Conservation (phyloP, 129 eudicot genomes). For the Saussurea involucrata region DNA sequence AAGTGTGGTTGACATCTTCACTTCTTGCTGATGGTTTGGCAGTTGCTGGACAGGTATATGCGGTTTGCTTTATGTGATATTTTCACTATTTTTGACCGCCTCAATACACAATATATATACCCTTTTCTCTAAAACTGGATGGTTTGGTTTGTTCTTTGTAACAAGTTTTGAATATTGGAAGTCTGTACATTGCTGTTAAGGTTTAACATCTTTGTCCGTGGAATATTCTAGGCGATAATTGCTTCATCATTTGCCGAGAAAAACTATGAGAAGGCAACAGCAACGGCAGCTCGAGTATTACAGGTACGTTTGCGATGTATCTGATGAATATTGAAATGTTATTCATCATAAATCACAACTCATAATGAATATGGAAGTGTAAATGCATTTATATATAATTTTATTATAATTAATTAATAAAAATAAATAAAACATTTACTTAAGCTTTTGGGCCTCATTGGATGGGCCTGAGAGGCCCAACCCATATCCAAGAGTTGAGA, state of each 20-base stretch:
- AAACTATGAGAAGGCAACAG: constrained; percentile 71
- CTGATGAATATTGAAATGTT: too few relatives aligned
- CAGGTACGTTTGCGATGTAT: constrained; percentile 45
- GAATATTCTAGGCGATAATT: constrained; percentile 62
- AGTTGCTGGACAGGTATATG: constrained; percentile 80
- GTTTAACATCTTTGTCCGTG: neutral
- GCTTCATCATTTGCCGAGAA: constrained; percentile 96
- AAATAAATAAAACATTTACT: too few relatives aligned
- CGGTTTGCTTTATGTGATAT: neutral
- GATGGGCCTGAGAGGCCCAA: too few relatives aligned
- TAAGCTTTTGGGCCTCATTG: too few relatives aligned
- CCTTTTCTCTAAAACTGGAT: neutral
- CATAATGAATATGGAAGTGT: too few relatives aligned
- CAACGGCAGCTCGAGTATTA: constrained; percentile 69
- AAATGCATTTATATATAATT: too few relatives aligned
- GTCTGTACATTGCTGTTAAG: neutral
- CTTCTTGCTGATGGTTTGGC: constrained; percentile 94
- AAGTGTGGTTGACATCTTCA: constrained; percentile 84
- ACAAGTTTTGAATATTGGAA: neutral
- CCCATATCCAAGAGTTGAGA: too few relatives aligned
- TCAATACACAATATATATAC: neutral
- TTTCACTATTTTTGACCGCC: neutral
- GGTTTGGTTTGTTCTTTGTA: neutral
- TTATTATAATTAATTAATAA: too few relatives aligned
- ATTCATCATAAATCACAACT: too few relatives aligned